Evolutionary conservation across 2,329 filamentous ascomycete species (phyloP).

Genomic region (Hawksworthiomyces lignivorus): DNA sequence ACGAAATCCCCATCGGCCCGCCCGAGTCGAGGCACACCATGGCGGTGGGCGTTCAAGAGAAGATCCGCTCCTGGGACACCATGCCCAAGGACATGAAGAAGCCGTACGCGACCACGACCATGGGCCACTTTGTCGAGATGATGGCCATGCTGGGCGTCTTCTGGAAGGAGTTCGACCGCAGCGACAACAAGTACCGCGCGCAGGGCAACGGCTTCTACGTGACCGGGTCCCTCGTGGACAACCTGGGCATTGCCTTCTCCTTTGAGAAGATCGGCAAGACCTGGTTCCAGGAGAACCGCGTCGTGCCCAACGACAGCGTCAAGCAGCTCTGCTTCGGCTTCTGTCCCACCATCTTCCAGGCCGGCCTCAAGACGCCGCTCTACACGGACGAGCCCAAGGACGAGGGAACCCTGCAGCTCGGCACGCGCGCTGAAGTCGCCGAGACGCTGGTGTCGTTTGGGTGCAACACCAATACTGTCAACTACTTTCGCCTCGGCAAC

Average conservation of each 20-base stretch:
- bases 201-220: slow-evolving; percentile 49
- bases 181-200: slow-evolving; percentile 42
- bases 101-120: slow-evolving; percentile 45
- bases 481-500: slow-evolving; percentile 30
- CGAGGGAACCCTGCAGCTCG: slow-evolving; percentile 39
- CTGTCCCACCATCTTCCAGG: slow-evolving; percentile 46
- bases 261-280: slow-evolving; percentile 44
- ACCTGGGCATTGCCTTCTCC: slow-evolving; percentile 47
- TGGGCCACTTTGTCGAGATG: slow-evolving; percentile 48
- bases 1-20: neutral
- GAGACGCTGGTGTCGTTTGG: slow-evolving; percentile 47
- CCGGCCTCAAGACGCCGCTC: slow-evolving; percentile 20
- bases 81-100: slow-evolving; percentile 40
- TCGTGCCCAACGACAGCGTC: slow-evolving; percentile 45
- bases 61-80: slow-evolving; percentile 41
- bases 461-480: slow-evolving; percentile 44
- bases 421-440: slow-evolving; percentile 38
- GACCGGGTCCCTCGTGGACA: slow-evolving; percentile 35
- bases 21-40: slow-evolving; percentile 27
- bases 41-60: slow-evolving; percentile 36
- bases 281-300: slow-evolving; percentile 39
- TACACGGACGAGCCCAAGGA: slow-evolving; percentile 35
- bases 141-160: slow-evolving; percentile 45
- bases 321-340: slow-evolving; percentile 51
- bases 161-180: slow-evolving; percentile 51